A percentile compares a stretch with the other conserved stretches of the same genome.
These are phyloP conservation scores for Pyrenochaeta sp. DNA, from an alignment of 2,329 filamentous ascomycete genomes.

Conservation along the genomic window DNA sequence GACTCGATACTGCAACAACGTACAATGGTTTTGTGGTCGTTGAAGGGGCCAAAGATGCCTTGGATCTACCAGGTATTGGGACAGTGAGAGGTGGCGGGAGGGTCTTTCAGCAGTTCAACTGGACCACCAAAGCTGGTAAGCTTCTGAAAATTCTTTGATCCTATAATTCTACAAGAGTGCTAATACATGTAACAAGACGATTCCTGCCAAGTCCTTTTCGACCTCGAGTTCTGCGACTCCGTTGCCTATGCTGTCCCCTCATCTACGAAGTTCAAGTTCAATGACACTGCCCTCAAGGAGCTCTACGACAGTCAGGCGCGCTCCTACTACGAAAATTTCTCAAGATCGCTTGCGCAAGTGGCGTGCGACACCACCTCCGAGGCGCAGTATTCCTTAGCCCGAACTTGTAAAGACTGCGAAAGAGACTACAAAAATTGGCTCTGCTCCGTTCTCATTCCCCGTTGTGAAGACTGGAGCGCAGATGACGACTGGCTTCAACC, in stretches of 20 bases:
- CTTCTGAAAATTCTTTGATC: not conserved
- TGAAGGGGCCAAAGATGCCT: slow-evolving; percentile 62
- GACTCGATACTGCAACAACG: slow-evolving; percentile 73
- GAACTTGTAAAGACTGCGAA: slow-evolving; percentile 78
- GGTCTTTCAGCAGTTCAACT: slow-evolving; percentile 76
- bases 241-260: slow-evolving; percentile 91
- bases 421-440: slow-evolving; percentile 92
- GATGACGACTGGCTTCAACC: slow-evolving; percentile 61
- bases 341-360: slow-evolving; percentile 81
- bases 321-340: slow-evolving; percentile 77
- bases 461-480: slow-evolving; percentile 83
- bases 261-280: slow-evolving; percentile 71
- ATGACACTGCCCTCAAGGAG: slow-evolving; percentile 67
- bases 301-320: slow-evolving; percentile 82
- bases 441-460: slow-evolving; percentile 90
- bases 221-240: slow-evolving; percentile 87
- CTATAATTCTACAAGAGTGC: slow-evolving; percentile 1
- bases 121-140: slow-evolving; percentile 79
- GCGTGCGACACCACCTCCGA: slow-evolving; percentile 80
- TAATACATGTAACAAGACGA: slow-evolving; percentile 60
- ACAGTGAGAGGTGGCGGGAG: slow-evolving; percentile 75
- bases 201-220: slow-evolving; percentile 86
- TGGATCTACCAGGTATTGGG: slow-evolving; percentile 47
- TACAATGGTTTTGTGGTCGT: slow-evolving; percentile 79
- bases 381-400: slow-evolving; percentile 81